Evolutionary conservation across 2,329 filamentous ascomycete genomes (phyloP), one percentile per base, ranked within the genome.

Genomic region (Calonectria pauciramosa): DNA sequence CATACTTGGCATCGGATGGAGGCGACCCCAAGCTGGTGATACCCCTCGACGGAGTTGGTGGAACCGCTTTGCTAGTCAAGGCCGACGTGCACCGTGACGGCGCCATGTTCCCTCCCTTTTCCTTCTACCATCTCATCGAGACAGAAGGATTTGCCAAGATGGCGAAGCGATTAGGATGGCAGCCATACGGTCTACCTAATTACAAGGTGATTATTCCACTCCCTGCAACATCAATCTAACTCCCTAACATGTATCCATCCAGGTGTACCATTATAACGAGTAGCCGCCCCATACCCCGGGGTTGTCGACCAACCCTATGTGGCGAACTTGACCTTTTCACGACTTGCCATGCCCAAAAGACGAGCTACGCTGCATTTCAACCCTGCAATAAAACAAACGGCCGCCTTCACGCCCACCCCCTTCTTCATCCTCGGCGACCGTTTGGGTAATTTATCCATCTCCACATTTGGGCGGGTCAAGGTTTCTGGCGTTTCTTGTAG

Each of bases 81-180:
- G 97, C 96, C 2, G 96, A 99, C 74, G 97, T 99, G 30, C 97
- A 99, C 84, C 92, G 97, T 32, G 97, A 99, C 82, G 97, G 97
- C 26, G 96, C 97, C 83, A 99, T 99, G 96, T 99, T 99, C 87
- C 97, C 97, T 23, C 92, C 97, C 0, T 99, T 99, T 83, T 87
- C 96, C 4, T 99, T 99, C 83, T 99, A 98, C 84, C 94, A 99
- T 85, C 89, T 99, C 75, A 97, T 99, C 75, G 97, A 99, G 88
- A 99, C 97, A 0, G 97, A 99, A 83, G 97, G 97, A 0, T 99
- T 99, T 82, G 96, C 97, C 23, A 98, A 96, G 87, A 99, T 99
- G 97, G 96, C 96, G 16, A 94, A 92, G 84, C 90, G 97, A 78
- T 85, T 99, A 82, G 96, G 96, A 64, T 98, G 96, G 93, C 90